Conservation (phyloP, 768 basidiomycete species). For the Strobilomyces echinocephalus region DNA sequence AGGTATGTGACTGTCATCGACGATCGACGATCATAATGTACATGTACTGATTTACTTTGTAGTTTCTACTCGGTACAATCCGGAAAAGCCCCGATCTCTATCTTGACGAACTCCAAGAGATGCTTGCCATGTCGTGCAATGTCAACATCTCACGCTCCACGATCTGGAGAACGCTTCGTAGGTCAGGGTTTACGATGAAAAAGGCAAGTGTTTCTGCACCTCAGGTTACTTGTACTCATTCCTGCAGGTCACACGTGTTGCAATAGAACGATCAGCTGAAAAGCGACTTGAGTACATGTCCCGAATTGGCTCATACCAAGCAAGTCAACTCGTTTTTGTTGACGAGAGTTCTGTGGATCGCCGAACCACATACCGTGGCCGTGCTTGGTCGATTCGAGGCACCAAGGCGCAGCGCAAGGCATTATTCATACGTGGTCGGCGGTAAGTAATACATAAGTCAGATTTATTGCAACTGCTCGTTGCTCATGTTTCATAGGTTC, state of each 20-base stretch:
- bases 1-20: neutral
- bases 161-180: neutral
- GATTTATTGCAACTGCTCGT: neutral
- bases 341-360: neutral
- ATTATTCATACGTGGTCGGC: neutral
- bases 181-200: neutral
- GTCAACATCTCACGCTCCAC: neutral
- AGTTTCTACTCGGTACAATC: neutral
- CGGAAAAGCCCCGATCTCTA: neutral
- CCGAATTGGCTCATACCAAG: neutral
- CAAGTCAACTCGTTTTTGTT: neutral
- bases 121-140: neutral
- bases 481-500: neutral
- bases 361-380: neutral
- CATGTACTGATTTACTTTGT: neutral
- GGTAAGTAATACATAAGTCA: neutral
- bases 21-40: neutral
- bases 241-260: neutral
- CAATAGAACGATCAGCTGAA: neutral
- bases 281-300: neutral
- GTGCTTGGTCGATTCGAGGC: neutral
- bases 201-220: neutral
- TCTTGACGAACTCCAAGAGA: neutral
- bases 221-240: too few relatives aligned
- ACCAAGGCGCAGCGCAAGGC: neutral